Conservation (phyloP, 495 filamentous ascomycete species). For the Penicillium coffeae region DNA sequence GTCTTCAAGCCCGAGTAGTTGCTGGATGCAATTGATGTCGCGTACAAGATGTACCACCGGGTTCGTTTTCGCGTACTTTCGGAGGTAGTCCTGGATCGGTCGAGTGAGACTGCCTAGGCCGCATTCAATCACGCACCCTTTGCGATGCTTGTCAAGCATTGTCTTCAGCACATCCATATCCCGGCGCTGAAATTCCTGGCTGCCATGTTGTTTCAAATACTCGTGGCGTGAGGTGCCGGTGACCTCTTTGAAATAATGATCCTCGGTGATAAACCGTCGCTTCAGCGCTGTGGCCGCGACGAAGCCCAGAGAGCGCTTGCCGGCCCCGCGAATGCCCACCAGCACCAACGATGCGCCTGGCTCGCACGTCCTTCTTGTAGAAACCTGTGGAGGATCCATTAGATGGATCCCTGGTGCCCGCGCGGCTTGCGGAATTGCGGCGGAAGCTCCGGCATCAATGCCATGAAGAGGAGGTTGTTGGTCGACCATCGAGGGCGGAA, state of each 20-base stretch:
- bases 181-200: constrained; percentile 59
- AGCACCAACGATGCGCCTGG: constrained; percentile 70
- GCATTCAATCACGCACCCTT: constrained; percentile 69
- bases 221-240: constrained; percentile 62
- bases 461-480: not conserved
- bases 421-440: not conserved
- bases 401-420: constrained; percentile 5
- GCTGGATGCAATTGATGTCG: constrained; percentile 61
- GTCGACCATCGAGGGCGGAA: not conserved
- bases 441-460: not conserved
- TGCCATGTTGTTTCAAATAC: constrained; percentile 60
- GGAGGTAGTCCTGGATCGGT: constrained; percentile 54
- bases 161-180: constrained; percentile 63
- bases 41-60: constrained; percentile 73
- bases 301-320: constrained; percentile 75
- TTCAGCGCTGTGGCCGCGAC: constrained; percentile 72
- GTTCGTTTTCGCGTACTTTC: constrained; percentile 57
- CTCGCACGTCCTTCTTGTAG: constrained; percentile 50
- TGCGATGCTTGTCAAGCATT: constrained; percentile 61
- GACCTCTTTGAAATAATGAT: constrained; percentile 67
- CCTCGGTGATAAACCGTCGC: constrained; percentile 70
- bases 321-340: constrained; percentile 71
- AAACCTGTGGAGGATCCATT: constrained; percentile 42
- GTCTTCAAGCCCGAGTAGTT: constrained; percentile 58
- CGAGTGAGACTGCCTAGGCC: constrained; percentile 56